Conservation (phyloP, 148 eudicot species). For the Diospyros kaki region DNA sequence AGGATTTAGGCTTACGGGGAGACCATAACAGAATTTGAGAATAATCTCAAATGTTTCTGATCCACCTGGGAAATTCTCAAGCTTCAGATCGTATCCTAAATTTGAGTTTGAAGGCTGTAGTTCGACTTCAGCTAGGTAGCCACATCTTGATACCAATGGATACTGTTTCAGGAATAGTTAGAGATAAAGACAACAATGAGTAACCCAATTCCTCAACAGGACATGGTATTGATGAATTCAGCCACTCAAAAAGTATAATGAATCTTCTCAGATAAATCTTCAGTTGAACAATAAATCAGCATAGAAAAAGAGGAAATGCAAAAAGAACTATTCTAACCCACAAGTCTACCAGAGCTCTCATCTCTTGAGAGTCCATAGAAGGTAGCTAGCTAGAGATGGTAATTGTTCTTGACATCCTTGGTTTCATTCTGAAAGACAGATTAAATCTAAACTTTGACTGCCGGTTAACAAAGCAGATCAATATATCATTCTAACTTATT, state of each 20-base stretch:
- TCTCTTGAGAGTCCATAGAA: too few relatives aligned
- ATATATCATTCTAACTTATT: not conserved
- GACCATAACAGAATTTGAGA: conserved; percentile 57
- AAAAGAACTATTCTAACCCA: too few relatives aligned
- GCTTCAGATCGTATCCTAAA: conserved; percentile 36
- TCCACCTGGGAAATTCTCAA: conserved; percentile 69
- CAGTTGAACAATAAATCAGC: too few relatives aligned
- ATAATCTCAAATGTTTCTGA: conserved; percentile 43
- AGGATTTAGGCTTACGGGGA: conserved; percentile 45
- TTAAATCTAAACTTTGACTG: too few relatives aligned
- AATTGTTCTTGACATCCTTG: too few relatives aligned
- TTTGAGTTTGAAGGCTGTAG: conserved; percentile 32
- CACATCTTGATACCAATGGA: conserved; percentile 57
- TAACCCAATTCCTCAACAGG: not conserved
- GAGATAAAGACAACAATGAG: not conserved
- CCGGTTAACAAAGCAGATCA: too few relatives aligned
- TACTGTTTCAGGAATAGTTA: conserved; percentile 39
- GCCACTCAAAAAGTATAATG: not conserved
- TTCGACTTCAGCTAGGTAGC: conserved; percentile 43
- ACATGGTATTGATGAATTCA: not conserved
- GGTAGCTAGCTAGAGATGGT: not conserved
- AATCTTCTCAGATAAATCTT: not conserved
- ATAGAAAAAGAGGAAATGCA: too few relatives aligned
- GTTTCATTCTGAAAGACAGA: too few relatives aligned
- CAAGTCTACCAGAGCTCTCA: too few relatives aligned